These are phyloP conservation scores for Gnomoniopsis smithogilvyi DNA, from an alignment of 2,329 filamentous ascomycete species.

Conservation along the genomic window DNA sequence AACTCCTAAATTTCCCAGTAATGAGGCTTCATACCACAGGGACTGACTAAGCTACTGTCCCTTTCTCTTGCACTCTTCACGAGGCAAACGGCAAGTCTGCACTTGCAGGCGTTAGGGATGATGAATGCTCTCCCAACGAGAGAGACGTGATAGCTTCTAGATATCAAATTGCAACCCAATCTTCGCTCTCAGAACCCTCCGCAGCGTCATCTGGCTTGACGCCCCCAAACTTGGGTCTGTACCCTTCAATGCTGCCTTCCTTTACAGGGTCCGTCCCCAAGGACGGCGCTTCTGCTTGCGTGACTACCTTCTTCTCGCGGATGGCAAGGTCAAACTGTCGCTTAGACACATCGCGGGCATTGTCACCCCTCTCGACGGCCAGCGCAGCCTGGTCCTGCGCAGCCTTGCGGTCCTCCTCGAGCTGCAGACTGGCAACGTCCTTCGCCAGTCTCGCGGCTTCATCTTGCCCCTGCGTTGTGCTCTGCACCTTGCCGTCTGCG, in stretches of 20 bases:
- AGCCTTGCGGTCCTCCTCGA: slow-evolving; percentile 41
- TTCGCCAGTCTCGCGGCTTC: slow-evolving; percentile 25
- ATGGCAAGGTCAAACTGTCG: slow-evolving; percentile 46
- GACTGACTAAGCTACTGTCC: no score
- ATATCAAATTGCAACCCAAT: not conserved
- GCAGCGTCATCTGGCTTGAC: slow-evolving; percentile 19
- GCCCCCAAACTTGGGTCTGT: slow-evolving; percentile 38
- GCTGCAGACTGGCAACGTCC: slow-evolving; percentile 38
- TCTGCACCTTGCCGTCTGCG: not conserved
- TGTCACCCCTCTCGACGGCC: slow-evolving; percentile 46
- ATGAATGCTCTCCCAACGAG: not conserved
- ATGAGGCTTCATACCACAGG: no score
- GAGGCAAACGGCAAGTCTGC: not conserved
- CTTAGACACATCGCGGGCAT: slow-evolving; percentile 22
- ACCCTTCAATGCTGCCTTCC: slow-evolving; percentile 46
- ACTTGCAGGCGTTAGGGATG: not conserved
- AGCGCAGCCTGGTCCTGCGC: slow-evolving; percentile 40
- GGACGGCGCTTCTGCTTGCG: slow-evolving; percentile 36
- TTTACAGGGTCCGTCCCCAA: slow-evolving; percentile 26
- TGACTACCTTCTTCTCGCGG: slow-evolving; percentile 46
- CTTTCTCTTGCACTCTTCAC: not conserved
- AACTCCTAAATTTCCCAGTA: slow-evolving; percentile 5
- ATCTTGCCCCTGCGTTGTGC: slow-evolving; percentile 12
- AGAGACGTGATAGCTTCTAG: not conserved
- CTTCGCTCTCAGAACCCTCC: not conserved